Base-by-base conservation (phyloP, 2,329 filamentous ascomycete genomes). In the Ophiostoma himal-ulmi region DNA sequence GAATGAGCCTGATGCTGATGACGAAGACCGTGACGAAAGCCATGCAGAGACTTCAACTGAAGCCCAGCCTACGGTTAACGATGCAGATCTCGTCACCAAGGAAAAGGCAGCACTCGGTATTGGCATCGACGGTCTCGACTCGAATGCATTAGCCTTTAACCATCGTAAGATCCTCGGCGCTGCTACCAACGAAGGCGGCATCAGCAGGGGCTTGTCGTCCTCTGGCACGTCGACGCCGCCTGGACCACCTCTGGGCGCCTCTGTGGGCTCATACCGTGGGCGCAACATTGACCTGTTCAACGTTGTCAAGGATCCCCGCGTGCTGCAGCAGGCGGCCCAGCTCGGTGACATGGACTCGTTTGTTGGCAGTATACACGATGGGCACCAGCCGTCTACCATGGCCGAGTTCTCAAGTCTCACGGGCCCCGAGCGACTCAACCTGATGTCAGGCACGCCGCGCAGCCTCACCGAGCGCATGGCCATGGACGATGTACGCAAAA, bases 201-300 rank as follows among this genome's bases (percentile, higher is more conserved):
- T 37, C 62, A 39, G 34, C 20, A 37, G 22, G 5, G 60, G 11
- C 60, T 26, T 30, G 30, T 36, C 17, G 7, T 44, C 66, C 17
- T 30, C 30, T 17, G 3, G 60, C 11, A 64, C 70, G 20, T 34
- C 37, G 36, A 54, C 67, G 10, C 64, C 64, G 26, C 69, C 57
- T 13, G 73, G 73, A 14, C 71, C 75, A 0, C 73, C 71, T 6
- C 64, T 77, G 22, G 73, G 75, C 41, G 69, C 73, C 30, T 78
- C 77, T 22, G 75, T 80, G 34, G 80, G 80, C 17, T 82, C 80
- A 6, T 81, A 80, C 72, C 80, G 78, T 72, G 81, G 81, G n/a
- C 73, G 71, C 10, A 74, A 79, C 8, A 76, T 83, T 68, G 76
- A 73, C 20, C 62, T 73, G 13, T 77, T 80, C 70, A 77, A 77